Conservation (phyloP, 345 rosid genomes). For the Lepidium sativum region DNA sequence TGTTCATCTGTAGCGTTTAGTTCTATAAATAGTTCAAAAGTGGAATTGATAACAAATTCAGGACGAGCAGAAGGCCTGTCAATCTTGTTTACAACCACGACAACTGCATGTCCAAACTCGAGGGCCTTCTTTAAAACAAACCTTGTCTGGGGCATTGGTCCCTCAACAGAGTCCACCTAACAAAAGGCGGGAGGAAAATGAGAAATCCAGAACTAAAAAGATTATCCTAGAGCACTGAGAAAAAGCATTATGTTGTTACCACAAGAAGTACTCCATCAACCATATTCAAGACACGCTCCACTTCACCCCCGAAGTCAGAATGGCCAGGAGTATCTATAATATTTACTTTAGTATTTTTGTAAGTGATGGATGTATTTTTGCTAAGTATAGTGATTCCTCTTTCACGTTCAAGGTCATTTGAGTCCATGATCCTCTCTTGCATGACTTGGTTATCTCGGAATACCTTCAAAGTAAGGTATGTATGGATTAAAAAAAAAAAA, state of each 20-base stretch:
- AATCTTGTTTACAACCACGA: slow-evolving; percentile 94
- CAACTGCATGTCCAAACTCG: slow-evolving; percentile 91
- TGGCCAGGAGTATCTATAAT: slow-evolving; percentile 98
- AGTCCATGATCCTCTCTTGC: slow-evolving; percentile 96
- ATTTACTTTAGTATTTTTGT: slow-evolving; percentile 78
- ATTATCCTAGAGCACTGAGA: background rate
- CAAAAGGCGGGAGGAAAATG: background rate
- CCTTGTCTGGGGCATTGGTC: slow-evolving; percentile 99
- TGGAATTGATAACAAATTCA: slow-evolving; percentile 81
- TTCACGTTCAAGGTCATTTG: slow-evolving; percentile 92
- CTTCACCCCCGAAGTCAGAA: slow-evolving; percentile 99
- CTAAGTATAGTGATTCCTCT: slow-evolving; percentile 95
- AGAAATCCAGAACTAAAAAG: background rate
- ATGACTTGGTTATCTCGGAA: slow-evolving; percentile 90
- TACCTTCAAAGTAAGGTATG: slow-evolving; percentile 42
- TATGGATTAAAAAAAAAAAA: background rate
- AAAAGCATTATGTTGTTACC: slow-evolving; percentile 40
- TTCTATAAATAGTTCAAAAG: slow-evolving; percentile 95
- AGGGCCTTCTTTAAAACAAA: slow-evolving; percentile 96
- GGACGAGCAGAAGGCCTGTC: slow-evolving; percentile 98
- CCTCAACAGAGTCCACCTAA: slow-evolving; percentile 98
- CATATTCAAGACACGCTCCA: slow-evolving; percentile 97
- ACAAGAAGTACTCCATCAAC: slow-evolving; percentile 98
- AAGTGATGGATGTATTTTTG: slow-evolving; percentile 90
- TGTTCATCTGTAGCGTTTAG: slow-evolving; percentile 95